These are phyloP conservation scores for Fusarium palustre DNA, from an alignment of 2,329 filamentous ascomycete species.

Conservation along the genomic window DNA sequence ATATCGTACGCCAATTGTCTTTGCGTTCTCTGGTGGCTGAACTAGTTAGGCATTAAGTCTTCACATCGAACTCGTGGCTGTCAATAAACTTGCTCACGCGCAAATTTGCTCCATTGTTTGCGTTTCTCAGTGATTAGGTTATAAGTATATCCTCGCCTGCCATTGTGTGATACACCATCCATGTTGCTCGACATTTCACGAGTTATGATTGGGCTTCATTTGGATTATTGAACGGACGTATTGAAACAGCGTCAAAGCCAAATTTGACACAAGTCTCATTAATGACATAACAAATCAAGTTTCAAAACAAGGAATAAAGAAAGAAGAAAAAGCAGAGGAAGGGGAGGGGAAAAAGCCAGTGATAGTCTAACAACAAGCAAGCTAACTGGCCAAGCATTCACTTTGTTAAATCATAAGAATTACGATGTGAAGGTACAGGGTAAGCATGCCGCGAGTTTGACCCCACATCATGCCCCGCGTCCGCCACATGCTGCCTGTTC, in stretches of 20 bases:
- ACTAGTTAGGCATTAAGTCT: background rate
- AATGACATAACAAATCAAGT: background rate
- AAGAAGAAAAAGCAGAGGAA: no score
- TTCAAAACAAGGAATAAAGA: no score
- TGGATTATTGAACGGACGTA: background rate
- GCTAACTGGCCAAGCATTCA: background rate
- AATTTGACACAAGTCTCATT: background rate
- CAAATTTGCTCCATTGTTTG: background rate
- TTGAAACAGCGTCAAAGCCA: background rate
- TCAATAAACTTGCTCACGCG: background rate
- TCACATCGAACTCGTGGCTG: background rate
- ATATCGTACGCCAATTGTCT: background rate
- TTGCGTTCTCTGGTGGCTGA: background rate
- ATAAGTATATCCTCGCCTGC: background rate
- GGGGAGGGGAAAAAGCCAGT: no score
- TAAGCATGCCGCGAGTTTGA: slow-evolving; percentile 3
- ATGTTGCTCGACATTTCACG: no score
- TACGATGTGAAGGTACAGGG: slow-evolving; percentile 13
- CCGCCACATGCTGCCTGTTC: slow-evolving; percentile 43
- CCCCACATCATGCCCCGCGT: slow-evolving; percentile 42
- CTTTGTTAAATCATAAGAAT: background rate
- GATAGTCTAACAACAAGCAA: background rate
- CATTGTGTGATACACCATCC: no score
- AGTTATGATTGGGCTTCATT: background rate
- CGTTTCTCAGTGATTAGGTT: background rate